These are phyloP conservation scores for Alternaria triticina DNA, from an alignment of 2,329 filamentous ascomycete genomes.

Conservation along the genomic window DNA sequence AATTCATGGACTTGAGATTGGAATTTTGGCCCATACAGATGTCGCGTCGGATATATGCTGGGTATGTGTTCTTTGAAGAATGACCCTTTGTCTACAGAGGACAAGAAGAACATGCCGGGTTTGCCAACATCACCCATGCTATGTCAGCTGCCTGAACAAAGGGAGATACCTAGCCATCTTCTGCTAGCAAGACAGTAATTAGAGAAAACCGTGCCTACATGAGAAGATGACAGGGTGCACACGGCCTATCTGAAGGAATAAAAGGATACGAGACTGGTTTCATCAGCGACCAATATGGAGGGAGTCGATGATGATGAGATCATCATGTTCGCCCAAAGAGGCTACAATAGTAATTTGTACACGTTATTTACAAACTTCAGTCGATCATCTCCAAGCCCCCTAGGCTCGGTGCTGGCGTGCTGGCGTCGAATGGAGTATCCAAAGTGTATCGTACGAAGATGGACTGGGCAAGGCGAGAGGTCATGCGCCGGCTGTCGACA, in stretches of 20 bases:
- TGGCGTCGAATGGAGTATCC: background rate
- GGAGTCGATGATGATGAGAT: background rate
- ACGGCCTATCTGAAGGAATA: background rate
- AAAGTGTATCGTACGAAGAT: background rate
- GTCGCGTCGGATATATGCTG: background rate
- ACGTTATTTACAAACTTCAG: background rate
- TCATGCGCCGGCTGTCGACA: background rate
- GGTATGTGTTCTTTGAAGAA: background rate
- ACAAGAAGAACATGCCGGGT: constrained; percentile 1
- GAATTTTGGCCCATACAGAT: background rate
- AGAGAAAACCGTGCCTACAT: background rate
- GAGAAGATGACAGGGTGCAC: background rate
- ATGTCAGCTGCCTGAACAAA: background rate
- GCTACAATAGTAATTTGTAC: too few relatives aligned
- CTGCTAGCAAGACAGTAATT: background rate
- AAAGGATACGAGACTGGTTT: background rate
- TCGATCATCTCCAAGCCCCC: background rate
- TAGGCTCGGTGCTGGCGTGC: background rate
- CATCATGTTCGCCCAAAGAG: background rate
- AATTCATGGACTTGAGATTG: too few relatives aligned
- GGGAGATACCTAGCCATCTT: background rate
- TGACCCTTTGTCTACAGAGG: background rate
- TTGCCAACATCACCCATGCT: background rate
- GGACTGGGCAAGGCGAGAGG: background rate
- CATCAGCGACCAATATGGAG: background rate